These are phyloP conservation scores for Tricholoma furcatifolium DNA, from an alignment of 768 basidiomycete genomes.

Conservation along the genomic window DNA sequence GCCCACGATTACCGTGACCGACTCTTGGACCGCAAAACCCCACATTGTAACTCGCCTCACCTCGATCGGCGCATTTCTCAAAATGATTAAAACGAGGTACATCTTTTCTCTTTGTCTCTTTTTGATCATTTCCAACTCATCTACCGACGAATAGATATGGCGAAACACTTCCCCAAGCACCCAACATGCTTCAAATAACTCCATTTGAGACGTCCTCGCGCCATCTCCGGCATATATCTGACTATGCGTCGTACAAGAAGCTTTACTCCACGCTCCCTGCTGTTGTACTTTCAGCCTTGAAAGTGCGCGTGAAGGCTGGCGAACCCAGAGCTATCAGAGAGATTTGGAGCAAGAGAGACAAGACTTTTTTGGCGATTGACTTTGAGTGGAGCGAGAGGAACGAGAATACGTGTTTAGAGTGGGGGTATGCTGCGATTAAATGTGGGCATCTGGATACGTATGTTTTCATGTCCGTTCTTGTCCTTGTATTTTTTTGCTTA, in stretches of 20 bases:
- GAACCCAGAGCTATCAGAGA: slow-evolving; percentile 63
- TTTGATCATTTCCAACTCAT: neutral
- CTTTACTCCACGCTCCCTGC: slow-evolving; percentile 71
- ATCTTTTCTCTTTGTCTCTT: slow-evolving; percentile 5
- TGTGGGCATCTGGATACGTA: slow-evolving; percentile 72
- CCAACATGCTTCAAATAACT: slow-evolving; percentile 65
- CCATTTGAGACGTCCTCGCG: slow-evolving; percentile 70
- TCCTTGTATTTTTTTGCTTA: neutral
- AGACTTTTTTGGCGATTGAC: slow-evolving; percentile 72
- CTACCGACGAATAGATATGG: slow-evolving; percentile 53
- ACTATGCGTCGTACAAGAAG: slow-evolving; percentile 67
- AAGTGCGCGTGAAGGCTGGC: slow-evolving; percentile 61
- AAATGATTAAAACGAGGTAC: slow-evolving; percentile 83
- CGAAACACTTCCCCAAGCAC: slow-evolving; percentile 68
- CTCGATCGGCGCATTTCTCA: slow-evolving; percentile 72
- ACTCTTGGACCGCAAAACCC: slow-evolving; percentile 64
- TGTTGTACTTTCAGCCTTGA: slow-evolving; percentile 61
- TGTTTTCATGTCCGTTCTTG: slow-evolving; percentile 24
- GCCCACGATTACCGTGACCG: slow-evolving; percentile 80
- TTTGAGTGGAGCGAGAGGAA: slow-evolving; percentile 79
- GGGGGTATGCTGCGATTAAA: slow-evolving; percentile 80
- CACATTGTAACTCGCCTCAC: slow-evolving; percentile 79
- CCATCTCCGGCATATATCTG: slow-evolving; percentile 69
- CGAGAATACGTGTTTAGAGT: slow-evolving; percentile 66
- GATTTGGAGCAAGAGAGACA: slow-evolving; percentile 68